phyloP scores from a whole-genome alignment of 108 stramenopile species.

The Cyclotella choctawhatcheeana region DNA sequence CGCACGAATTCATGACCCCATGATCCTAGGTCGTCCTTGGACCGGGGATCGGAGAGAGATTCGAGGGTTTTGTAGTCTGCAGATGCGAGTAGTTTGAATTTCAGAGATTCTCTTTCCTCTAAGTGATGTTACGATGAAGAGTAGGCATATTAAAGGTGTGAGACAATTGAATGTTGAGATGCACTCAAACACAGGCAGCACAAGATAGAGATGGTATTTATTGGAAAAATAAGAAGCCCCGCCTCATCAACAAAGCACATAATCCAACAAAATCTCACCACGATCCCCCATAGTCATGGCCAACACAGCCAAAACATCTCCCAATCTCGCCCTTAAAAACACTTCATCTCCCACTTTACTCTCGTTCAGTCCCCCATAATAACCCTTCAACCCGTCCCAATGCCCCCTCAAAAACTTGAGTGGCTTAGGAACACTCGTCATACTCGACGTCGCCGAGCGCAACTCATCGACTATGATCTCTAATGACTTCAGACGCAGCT shows the following conservation, averaged over 20 bases:
- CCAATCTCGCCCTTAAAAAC: constrained; percentile 76
- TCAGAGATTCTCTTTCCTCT: constrained; percentile 90
- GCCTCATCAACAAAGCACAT: not conserved
- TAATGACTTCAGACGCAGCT: constrained; percentile 82
- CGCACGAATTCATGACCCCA: constrained; percentile 99
- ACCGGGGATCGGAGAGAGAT: constrained; percentile 38
- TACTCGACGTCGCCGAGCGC: constrained; percentile 90
- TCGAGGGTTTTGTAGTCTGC: constrained; percentile 74
- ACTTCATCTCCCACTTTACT: constrained; percentile 54
- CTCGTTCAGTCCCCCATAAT: constrained; percentile 56
- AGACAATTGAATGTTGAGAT: too few species aligned
- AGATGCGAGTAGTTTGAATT: constrained; percentile 90
- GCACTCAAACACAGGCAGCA: not conserved
- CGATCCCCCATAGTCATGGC: constrained; percentile 97
- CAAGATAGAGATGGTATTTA: too few species aligned
- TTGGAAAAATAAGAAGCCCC: too few species aligned
- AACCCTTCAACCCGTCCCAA: constrained; percentile 86
- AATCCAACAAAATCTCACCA: constrained; percentile 53
- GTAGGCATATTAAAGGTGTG: too few species aligned
- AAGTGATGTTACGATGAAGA: too few species aligned
- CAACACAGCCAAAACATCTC: constrained; percentile 96
- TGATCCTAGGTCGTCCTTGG: constrained; percentile 86
- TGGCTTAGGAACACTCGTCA: constrained; percentile 99
- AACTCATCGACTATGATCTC: constrained; percentile 92
- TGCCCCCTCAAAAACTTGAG: constrained; percentile 98